Evolutionary conservation across 164 flowering plant species (phyloP), one percentile per base, ranked within the genome.

Genomic region (Sextonia rubra): DNA sequence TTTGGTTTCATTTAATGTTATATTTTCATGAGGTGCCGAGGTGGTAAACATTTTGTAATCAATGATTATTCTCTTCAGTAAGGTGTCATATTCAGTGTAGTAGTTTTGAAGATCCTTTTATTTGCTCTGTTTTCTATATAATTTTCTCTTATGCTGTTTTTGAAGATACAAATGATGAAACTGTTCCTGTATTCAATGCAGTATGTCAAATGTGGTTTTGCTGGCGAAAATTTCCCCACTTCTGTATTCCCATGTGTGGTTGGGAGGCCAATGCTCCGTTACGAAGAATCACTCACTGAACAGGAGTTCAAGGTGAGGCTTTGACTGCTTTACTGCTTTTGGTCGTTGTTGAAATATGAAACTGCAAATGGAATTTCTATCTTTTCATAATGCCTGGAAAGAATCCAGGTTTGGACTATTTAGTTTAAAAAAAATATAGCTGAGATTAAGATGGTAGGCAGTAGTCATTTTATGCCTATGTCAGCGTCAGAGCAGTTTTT

Each of bases 171-270:
- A 6, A 44, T 66, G 20, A 15, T 77, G 23, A 61, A 60, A 32
- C 12, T 70, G 12, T 66, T 66, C 22, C n/a, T 74, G 48, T 75
- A 5, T 37, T 65, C 12, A 25, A 65, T 87, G 90, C 90, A 96
- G 97, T 93, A 96, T 84, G 99, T 93, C 15, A 96, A 96, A 79
- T 96, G 99, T 76, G 99, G 99, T 27, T 96, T 96, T 82, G 94
- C 99, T 5, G 98, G 97, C 22, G 98, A 96, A 84, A 96, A 96
- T 78, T 96, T 93, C 68, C 98, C 99, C 5, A 89, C 97, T 5
- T 96, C 98, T 14, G 99, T 96, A 23, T 96, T 91, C 66, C 99
- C 99, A 30, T 93, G 97, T 76, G 95, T 91, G 65, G 97, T 93
- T 27, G 98, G 99, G 1, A 84, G 93, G 81, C 98, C 99, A 2